Evolutionary conservation across 2,329 filamentous ascomycete genomes (phyloP).

Genomic region (Hypoxylon sp.): DNA sequence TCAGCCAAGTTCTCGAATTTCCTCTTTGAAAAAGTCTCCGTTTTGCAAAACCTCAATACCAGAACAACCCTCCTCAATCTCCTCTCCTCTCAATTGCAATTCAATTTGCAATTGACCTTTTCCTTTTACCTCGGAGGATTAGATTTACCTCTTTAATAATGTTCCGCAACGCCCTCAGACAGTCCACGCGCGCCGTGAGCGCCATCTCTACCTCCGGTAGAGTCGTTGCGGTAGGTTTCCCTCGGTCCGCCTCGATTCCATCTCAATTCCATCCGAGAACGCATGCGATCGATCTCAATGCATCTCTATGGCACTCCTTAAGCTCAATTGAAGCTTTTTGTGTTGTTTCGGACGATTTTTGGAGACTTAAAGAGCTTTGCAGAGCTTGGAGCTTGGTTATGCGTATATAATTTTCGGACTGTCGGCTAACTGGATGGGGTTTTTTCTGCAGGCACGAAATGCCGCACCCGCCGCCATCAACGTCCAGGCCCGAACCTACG

Average conservation of each 20-base stretch:
- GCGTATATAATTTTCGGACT: slow-evolving; percentile 57
- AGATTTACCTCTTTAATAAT: slow-evolving; percentile 75
- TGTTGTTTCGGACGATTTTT: slow-evolving; percentile 42
- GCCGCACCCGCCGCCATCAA: slow-evolving; percentile 82
- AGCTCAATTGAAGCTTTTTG: slow-evolving; percentile 57
- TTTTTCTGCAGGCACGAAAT: slow-evolving; percentile 80
- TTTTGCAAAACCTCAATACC: slow-evolving; percentile 44
- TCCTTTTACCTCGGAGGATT: slow-evolving; percentile 61
- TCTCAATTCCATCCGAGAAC: slow-evolving; percentile 61
- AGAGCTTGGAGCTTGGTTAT: slow-evolving; percentile 43
- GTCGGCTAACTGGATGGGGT: slow-evolving; percentile 65
- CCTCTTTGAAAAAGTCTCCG: slow-evolving; percentile 49
- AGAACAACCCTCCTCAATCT: slow-evolving; percentile 63
- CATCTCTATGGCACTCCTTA: slow-evolving; percentile 45
- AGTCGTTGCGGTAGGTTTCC: slow-evolving; percentile 90
- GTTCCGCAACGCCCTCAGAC: slow-evolving; percentile 98
- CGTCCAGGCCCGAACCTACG: slow-evolving; percentile 87
- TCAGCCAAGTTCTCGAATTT: slow-evolving; percentile 39
- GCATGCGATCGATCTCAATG: slow-evolving; percentile 55
- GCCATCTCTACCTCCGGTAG: slow-evolving; percentile 92
- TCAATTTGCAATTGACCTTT: slow-evolving; percentile 73
- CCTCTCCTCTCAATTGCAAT: slow-evolving; percentile 72
- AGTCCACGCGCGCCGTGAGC: slow-evolving; percentile 94
- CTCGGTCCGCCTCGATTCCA: slow-evolving; percentile 52
- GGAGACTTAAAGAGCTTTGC: slow-evolving; percentile 55